Evolutionary conservation across 1,139 yeast genomes (phyloP), one percentile per base, ranked within the genome.

Genomic region (Blastobotrys aristatus): DNA sequence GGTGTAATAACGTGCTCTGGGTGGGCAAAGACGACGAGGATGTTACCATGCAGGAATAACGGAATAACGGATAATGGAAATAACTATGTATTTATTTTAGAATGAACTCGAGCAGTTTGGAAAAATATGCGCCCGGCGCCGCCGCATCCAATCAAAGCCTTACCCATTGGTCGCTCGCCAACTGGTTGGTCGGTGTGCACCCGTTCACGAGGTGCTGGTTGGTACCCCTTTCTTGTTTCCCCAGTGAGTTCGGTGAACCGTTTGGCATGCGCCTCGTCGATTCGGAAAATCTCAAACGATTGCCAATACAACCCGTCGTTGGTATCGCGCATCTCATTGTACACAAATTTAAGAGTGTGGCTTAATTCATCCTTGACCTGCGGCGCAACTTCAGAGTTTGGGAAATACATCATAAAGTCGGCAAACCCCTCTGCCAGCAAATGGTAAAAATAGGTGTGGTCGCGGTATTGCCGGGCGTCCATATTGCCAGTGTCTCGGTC

Each of bases 91-190:
- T 26, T 10, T 17, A 30, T 53, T 18, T 58, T 58, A 51, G 66
- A 84, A 62, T 57, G 69, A 59, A 79, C 68, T 57, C 88, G 69
- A 1, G 84, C 87, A 34, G 82, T 82, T 62, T 81, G 87, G 66
- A 80, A 80, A 64, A 82, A 80, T 3, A 79, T 74, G 56, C 88
- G 71, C 3, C 87, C 86, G 17, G 87, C 88, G 5, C 84, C 70
- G 8, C 80, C 87, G 44, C 72, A 70, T 1, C 84, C 84, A 71
- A 82, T 81, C 55, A 82, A 68, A 50, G 82, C 77, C 60, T 81
- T 80, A 18, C 69, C 71, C 53, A 71, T 60, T 53, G 74, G 60
- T 65, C 77, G 55, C 51, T 67, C 51, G 37, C 62, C 69, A 16
- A 71, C 69, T 39, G 65, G 61, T 18, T 70, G 76, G 44, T 70